Conservation (phyloP, 495 filamentous ascomycete species). For the Zalerion maritima region DNA sequence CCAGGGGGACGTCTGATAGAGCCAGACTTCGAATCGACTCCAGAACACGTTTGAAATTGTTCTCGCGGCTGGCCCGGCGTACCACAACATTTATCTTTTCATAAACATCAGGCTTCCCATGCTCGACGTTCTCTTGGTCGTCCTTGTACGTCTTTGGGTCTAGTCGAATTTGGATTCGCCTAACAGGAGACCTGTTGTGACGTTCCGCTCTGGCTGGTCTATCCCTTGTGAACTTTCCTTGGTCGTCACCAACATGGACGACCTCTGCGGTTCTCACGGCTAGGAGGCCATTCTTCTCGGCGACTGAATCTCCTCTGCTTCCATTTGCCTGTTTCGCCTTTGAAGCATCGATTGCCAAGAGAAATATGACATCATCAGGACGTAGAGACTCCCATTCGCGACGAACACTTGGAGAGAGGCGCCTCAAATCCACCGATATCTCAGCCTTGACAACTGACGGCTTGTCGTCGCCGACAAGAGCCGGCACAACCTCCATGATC, state of each 20-base stretch:
- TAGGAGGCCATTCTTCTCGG: conserved; percentile 47
- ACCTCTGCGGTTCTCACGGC: conserved; percentile 73
- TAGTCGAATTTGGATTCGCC: conserved; percentile 65
- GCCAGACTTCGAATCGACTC: conserved; percentile 81
- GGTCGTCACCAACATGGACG: conserved; percentile 77
- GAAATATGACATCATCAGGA: conserved; percentile 79
- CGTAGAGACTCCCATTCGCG: conserved; percentile 86
- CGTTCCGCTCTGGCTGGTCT: conserved; percentile 26
- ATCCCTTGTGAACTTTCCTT: conserved; percentile 61
- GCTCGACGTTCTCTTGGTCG: conserved; percentile 50
- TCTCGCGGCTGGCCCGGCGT: conserved; percentile 74
- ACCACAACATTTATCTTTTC: conserved; percentile 76
- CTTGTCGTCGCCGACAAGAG: conserved; percentile 69
- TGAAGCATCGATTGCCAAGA: conserved; percentile 56
- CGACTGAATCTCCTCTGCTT: conserved; percentile 26
- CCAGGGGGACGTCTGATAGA: conserved; percentile 71
- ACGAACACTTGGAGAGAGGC: conserved; percentile 56
- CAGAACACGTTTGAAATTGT: conserved; percentile 92
- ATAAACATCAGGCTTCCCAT: conserved; percentile 64
- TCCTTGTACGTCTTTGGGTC: conserved; percentile 66
- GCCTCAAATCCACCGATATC: conserved; percentile 72
- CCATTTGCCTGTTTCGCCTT: conserved; percentile 41
- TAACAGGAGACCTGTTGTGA: conserved; percentile 31
- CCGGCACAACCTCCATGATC: conserved; percentile 72
- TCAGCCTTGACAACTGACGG: conserved; percentile 83